Percentiles rank a stretch among this genome's conserved stretches.
Evolutionary conservation across 2,329 filamentous ascomycete species (phyloP).

Genomic region (Pestalotiopsis fici): DNA sequence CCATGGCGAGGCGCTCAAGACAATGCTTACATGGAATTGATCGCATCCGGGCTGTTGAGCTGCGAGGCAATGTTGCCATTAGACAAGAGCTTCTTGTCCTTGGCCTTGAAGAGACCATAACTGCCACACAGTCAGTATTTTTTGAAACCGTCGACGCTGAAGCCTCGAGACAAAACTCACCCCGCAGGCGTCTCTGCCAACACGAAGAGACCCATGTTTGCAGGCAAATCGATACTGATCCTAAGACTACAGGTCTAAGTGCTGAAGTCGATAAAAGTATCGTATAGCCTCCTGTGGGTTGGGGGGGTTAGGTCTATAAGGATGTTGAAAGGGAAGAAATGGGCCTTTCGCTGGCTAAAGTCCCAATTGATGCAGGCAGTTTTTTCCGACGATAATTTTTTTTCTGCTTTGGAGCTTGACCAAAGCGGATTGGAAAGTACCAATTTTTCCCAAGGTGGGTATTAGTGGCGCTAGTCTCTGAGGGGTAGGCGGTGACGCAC

Average conservation of each 20-base stretch:
- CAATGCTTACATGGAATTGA: conserved; percentile 76
- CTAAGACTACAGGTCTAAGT: not conserved
- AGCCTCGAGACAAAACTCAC: conserved; percentile 43
- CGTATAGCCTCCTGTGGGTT: not conserved
- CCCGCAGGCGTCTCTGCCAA: conserved; percentile 89
- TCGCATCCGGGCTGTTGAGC: conserved; percentile 77
- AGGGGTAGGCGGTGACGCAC: conserved; percentile 4
- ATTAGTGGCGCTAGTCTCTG: not conserved
- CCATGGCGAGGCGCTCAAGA: not conserved
- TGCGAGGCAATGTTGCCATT: conserved; percentile 77
- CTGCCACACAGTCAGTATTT: conserved; percentile 46
- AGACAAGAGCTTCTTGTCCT: conserved; percentile 97
- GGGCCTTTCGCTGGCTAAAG: not conserved
- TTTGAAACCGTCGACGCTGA: not conserved
- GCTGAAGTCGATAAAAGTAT: not conserved
- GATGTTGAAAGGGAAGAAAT: not conserved
- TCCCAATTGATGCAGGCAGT: conserved; percentile 2
- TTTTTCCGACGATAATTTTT: conserved; percentile 6
- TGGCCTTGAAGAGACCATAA: conserved; percentile 97
- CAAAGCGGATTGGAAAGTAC: not conserved
- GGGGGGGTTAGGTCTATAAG: not conserved
- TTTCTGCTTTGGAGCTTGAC: conserved; percentile 2
- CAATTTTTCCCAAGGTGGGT: not conserved
- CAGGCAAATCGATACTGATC: conserved; percentile 16
- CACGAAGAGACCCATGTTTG: conserved; percentile 84